phyloP scores from a whole-genome alignment of 139 green algal genomes.

The Picochlorum sp. region DNA sequence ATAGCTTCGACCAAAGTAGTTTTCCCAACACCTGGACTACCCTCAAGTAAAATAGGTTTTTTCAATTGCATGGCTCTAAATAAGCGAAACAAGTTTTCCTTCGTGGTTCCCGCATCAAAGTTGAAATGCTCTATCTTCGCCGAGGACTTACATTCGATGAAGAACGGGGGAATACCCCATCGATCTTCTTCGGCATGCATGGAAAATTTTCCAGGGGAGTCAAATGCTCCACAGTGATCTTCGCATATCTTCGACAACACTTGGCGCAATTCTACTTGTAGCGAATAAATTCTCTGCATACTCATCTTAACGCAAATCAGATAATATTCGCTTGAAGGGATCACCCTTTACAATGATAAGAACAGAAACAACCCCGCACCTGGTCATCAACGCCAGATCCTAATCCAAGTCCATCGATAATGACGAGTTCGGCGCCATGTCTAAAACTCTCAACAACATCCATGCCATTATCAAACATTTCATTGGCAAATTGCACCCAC shows the following conservation, averaged over 20 bases:
- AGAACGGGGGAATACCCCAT: constrained; percentile 79
- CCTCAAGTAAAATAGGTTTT: constrained; percentile 91
- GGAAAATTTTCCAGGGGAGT: no score
- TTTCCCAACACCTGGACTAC: constrained; percentile 94
- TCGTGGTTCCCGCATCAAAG: constrained; percentile 77
- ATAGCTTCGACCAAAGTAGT: constrained; percentile 84
- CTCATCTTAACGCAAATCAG: not conserved
- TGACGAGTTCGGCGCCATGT: constrained; percentile 82
- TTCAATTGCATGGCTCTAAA: constrained; percentile 78
- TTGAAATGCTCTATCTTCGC: constrained; percentile 50
- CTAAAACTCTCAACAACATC: constrained; percentile 50
- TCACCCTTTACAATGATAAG: constrained; percentile 39
- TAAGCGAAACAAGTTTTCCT: constrained; percentile 79
- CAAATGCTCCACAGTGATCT: no score
- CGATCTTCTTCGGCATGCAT: not conserved
- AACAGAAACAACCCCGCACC: constrained; percentile 41
- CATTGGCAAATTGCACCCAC: constrained; percentile 74
- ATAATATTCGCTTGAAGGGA: not conserved
- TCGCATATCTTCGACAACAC: no score
- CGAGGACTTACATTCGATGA: constrained; percentile 24
- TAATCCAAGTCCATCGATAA: constrained; percentile 91
- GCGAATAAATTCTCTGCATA: no score
- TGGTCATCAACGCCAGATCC: constrained; percentile 52
- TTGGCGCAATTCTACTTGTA: no score
- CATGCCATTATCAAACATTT: constrained; percentile 31